Percentiles rank a stretch among this genome's conserved stretches.
These are phyloP conservation scores for Plasmopara viticola DNA, from an alignment of 352 stramenopile genomes.

Conservation along the genomic window DNA sequence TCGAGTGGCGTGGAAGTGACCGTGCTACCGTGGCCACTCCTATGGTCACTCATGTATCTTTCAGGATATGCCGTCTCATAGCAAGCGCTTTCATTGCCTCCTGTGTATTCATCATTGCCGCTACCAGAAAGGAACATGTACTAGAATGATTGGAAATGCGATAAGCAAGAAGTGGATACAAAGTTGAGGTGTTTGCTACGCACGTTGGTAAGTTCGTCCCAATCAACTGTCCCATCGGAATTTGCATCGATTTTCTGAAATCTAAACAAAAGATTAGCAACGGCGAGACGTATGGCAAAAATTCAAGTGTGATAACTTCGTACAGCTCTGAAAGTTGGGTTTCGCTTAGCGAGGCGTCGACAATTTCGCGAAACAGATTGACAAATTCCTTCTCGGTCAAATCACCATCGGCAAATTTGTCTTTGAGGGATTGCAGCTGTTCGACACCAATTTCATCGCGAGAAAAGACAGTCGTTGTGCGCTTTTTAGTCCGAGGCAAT, in stretches of 20 bases:
- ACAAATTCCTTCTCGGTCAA: conserved; percentile 84
- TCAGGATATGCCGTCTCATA: conserved; percentile 62
- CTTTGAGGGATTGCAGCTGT: conserved; percentile 77
- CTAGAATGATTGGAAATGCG: conserved; percentile 19
- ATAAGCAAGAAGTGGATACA: neutral
- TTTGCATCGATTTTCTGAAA: conserved; percentile 88
- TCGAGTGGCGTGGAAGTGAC: conserved; percentile 11
- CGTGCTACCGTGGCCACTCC: conserved; percentile 4
- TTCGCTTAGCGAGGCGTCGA: conserved; percentile 69
- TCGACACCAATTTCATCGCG: conserved; percentile 76
- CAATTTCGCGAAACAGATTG: conserved; percentile 74
- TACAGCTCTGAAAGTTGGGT: conserved; percentile 78
- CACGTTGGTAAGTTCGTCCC: conserved; percentile 87
- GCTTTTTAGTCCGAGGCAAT: conserved; percentile 27
- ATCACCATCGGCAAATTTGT: conserved; percentile 77
- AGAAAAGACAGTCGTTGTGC: conserved; percentile 62
- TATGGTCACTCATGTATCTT: conserved; percentile 22
- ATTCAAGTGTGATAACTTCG: conserved; percentile 5
- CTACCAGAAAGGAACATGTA: conserved; percentile 83
- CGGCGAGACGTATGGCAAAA: neutral
- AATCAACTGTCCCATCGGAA: conserved; percentile 81
- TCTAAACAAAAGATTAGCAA: conserved; percentile 16
- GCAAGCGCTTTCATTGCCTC: conserved; percentile 54
- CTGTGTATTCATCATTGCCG: conserved; percentile 49
- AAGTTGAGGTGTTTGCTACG: neutral